phyloP scores from a whole-genome alignment of 2,329 filamentous ascomycete species.

The Scytalidium sp. region DNA sequence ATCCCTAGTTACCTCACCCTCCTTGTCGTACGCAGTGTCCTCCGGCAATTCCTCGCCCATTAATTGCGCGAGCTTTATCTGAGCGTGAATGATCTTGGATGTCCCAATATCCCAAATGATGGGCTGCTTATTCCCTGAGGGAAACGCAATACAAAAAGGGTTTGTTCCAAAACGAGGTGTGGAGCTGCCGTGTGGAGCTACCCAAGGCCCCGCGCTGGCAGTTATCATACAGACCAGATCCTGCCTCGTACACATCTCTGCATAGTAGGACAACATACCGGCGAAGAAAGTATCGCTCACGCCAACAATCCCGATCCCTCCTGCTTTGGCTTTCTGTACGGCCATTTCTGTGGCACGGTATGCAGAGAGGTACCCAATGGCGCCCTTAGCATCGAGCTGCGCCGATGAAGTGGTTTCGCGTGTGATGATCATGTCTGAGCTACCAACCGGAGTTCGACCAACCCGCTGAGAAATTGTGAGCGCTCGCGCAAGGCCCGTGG shows the following conservation, averaged over 20 bases:
- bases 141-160: neutral
- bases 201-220: neutral
- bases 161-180: neutral
- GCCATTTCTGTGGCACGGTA: neutral
- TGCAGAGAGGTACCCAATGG: neutral
- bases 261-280: neutral
- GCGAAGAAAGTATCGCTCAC: neutral
- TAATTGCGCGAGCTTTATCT: neutral
- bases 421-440: neutral
- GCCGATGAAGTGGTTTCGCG: neutral
- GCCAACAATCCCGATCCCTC: neutral
- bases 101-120: neutral
- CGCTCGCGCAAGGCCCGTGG: neutral
- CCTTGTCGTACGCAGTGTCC: neutral
- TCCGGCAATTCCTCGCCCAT: neutral
- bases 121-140: neutral
- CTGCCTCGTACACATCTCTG: neutral
- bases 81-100: neutral
- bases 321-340: neutral
- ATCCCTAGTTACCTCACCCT: neutral
- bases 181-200: neutral
- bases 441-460: neutral
- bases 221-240: neutral
- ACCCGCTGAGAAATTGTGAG: neutral
- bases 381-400: neutral